Percentiles rank a stretch among this genome's conserved stretches.
phyloP scores from a whole-genome alignment of 768 basidiomycete species.

The Scleroderma bovista region DNA sequence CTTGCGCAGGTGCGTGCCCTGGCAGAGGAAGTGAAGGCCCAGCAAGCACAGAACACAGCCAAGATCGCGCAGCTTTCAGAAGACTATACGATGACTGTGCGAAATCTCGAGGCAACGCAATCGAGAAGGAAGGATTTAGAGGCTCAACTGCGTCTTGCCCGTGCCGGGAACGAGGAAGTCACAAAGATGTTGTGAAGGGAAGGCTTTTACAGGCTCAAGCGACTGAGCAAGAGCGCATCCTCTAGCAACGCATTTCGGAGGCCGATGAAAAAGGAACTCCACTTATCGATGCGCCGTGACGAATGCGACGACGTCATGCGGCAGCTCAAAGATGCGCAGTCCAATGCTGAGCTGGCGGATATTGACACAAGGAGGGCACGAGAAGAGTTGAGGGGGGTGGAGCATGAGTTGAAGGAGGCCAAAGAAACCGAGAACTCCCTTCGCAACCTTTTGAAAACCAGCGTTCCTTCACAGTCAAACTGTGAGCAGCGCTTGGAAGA shows the following conservation, averaged over 20 bases:
- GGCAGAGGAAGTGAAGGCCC: slow-evolving; percentile 60
- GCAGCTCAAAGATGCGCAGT: slow-evolving; percentile 56
- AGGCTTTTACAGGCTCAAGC: slow-evolving; percentile 67
- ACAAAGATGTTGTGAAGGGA: slow-evolving; percentile 75
- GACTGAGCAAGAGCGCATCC: slow-evolving; percentile 55
- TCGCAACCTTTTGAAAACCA: slow-evolving; percentile 64
- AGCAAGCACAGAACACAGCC: slow-evolving; percentile 58
- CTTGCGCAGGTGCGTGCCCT: slow-evolving; percentile 55
- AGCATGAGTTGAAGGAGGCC: slow-evolving; percentile 65
- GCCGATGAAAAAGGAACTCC: slow-evolving; percentile 94
- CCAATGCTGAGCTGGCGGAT: slow-evolving; percentile 57
- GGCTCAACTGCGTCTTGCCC: slow-evolving; percentile 63
- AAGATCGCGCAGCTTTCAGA: slow-evolving; percentile 64
- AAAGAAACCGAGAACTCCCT: slow-evolving; percentile 62
- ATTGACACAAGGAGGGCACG: slow-evolving; percentile 64
- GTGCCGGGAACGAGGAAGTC: slow-evolving; percentile 63
- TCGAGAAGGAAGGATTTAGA: slow-evolving; percentile 70
- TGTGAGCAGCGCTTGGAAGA: no score
- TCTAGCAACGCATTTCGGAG: slow-evolving; percentile 88
- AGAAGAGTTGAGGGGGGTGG: slow-evolving; percentile 68
- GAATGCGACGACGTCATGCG: slow-evolving; percentile 55
- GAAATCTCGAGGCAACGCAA: slow-evolving; percentile 71
- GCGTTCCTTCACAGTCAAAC: slow-evolving; percentile 64
- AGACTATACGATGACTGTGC: slow-evolving; percentile 69
- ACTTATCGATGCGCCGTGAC: slow-evolving; percentile 68